Percentiles rank a stretch among this genome's conserved stretches.
phyloP scores from a whole-genome alignment of 805 yeast genomes.

The Priceomyces melissophilus region DNA sequence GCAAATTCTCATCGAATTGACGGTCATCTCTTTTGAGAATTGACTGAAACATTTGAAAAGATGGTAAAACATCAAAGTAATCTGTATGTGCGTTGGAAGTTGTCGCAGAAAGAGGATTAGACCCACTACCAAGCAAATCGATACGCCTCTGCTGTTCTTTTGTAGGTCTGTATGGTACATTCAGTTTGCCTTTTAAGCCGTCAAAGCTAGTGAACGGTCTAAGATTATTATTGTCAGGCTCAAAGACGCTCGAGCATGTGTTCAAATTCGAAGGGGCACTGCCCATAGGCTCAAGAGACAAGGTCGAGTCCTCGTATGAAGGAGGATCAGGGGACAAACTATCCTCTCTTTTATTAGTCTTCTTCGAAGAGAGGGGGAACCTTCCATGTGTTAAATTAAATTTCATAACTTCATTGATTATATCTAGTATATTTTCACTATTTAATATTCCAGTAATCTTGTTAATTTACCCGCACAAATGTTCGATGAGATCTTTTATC shows the following conservation, averaged over 20 bases:
- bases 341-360: too few relatives aligned
- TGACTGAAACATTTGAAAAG: conserved; percentile 65
- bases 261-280: background rate
- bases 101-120: conserved; percentile 17
- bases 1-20: conserved; percentile 34
- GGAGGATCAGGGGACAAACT: conserved; percentile 3
- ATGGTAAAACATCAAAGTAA: conserved; percentile 58
- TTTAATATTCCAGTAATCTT: background rate
- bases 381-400: too few relatives aligned
- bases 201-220: too few relatives aligned
- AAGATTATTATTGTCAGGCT: background rate
- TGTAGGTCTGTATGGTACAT: conserved; percentile 33
- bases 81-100: conserved; percentile 31
- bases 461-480: background rate
- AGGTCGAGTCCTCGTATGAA: conserved; percentile 4
- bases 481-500: conserved; percentile 4
- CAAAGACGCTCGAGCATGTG: too few relatives aligned
- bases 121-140: conserved; percentile 17
- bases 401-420: too few relatives aligned
- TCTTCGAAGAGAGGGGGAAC: too few relatives aligned
- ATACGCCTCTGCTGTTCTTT: conserved; percentile 34
- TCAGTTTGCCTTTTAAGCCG: conserved; percentile 1
- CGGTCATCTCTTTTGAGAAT: conserved; percentile 40
- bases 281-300: conserved; percentile 1
- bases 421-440: too few relatives aligned